Evolutionary conservation across 495 filamentous ascomycete species (phyloP).

Genomic region (Penicillium egyptiacum): DNA sequence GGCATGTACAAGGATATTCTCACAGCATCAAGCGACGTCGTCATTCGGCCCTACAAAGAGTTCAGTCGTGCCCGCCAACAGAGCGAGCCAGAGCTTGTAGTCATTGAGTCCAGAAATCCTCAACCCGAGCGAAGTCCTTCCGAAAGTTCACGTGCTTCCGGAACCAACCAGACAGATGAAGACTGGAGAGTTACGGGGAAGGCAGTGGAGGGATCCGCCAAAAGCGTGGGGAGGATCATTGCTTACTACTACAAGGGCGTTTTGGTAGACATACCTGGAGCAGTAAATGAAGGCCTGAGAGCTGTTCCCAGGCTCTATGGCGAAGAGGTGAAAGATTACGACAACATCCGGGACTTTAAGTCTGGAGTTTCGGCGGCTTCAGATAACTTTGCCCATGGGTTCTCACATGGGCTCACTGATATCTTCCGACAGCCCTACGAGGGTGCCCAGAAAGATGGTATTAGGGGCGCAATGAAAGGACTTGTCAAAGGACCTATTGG

Average conservation of each 20-base stretch:
- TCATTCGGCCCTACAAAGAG: constrained; percentile 37
- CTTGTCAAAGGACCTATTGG: constrained; percentile 74
- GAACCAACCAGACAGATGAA: not conserved
- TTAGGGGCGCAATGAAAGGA: constrained; percentile 62
- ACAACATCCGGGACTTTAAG: constrained; percentile 38
- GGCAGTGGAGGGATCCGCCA: constrained; percentile 31
- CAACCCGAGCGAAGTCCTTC: not conserved
- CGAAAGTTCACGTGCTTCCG: not conserved
- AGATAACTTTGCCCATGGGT: constrained; percentile 66
- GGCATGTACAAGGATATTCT: constrained; percentile 29
- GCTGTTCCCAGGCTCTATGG: constrained; percentile 81
- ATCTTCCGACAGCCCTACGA: constrained; percentile 64
- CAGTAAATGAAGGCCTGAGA: constrained; percentile 78
- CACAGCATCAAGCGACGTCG: constrained; percentile 32
- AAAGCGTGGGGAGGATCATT: constrained; percentile 36
- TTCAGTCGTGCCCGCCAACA: constrained; percentile 16
- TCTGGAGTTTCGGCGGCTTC: constrained; percentile 34
- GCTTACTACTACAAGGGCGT: constrained; percentile 37
- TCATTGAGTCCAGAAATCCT: constrained; percentile 6
- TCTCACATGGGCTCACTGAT: constrained; percentile 73
- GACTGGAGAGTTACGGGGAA: constrained; percentile 19
- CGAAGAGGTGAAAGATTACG: constrained; percentile 47
- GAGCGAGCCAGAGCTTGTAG: constrained; percentile 6
- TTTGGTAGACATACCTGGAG: constrained; percentile 66
- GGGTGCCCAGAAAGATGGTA: constrained; percentile 59